These are phyloP conservation scores for Irpex lacteus DNA, from an alignment of 1,284 basidiomycete species.

Conservation along the genomic window DNA sequence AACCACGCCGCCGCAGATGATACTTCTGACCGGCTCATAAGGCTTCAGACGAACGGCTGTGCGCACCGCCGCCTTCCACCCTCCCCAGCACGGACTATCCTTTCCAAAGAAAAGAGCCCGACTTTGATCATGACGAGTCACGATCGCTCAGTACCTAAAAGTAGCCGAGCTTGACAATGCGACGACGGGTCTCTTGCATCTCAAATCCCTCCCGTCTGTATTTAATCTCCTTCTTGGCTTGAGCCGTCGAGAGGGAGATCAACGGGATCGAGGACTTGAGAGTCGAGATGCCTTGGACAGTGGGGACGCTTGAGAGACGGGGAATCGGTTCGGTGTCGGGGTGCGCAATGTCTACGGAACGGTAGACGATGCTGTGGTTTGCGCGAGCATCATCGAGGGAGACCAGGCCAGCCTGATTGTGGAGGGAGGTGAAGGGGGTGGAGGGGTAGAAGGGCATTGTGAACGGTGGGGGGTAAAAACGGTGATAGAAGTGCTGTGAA, in stretches of 20 bases:
- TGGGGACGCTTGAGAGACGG: neutral
- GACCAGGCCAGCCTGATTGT: neutral
- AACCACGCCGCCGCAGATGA: neutral
- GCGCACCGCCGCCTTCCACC: neutral
- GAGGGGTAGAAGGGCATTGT: too few relatives aligned
- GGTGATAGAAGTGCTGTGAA: too few relatives aligned
- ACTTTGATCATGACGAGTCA: neutral
- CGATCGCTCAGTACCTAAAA: neutral
- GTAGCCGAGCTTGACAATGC: neutral
- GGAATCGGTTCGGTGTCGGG: neutral
- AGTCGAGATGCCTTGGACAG: neutral
- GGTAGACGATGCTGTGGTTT: neutral
- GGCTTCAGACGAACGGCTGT: neutral
- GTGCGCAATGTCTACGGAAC: neutral
- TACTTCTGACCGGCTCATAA: neutral
- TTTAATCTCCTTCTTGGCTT: conserved; percentile 12
- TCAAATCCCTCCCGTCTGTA: conserved; percentile 14
- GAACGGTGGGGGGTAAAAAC: too few relatives aligned
- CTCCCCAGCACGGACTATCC: neutral
- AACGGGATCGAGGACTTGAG: neutral
- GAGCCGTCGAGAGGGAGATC: conserved; percentile 10
- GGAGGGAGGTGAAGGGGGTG: neutral
- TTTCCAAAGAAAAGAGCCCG: too few relatives aligned
- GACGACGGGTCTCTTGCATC: conserved; percentile 6
- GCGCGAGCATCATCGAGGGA: neutral